Evolutionary conservation across 2,329 filamentous ascomycete genomes (phyloP), one percentile per base, ranked within the genome.

Genomic region (Talaromyces sp.): DNA sequence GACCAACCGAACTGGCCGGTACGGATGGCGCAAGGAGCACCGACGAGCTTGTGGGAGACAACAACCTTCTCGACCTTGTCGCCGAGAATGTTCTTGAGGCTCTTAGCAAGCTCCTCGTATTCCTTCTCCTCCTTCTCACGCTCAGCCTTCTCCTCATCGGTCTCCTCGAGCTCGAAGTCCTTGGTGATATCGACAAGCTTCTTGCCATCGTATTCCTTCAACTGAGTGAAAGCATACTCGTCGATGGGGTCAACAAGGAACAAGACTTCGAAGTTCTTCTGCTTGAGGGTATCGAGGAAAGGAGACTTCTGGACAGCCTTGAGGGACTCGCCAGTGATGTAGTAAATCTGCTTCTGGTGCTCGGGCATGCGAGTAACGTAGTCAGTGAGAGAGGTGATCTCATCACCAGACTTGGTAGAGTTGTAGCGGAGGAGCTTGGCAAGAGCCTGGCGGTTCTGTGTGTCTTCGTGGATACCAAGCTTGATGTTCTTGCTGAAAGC

Each of bases 261-360:
- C 74, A 99, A 90, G 78, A 99, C 95, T 85, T 99, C 95, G 79
- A 99, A 99, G 85, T 91, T 89, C 93, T 99, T 99, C 81, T 93
- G 91, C 89, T 96, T 97, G 82, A 99, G 92, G 65, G 93, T 88
- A 80, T 99, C 95, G 71, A 99, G 88, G 94, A 99, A 99, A 76
- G 95, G 95, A 73, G 95, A 99, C 87, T 97, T 96, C 82, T 90
- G 84, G 72, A 99, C 95, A 72, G 95, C 95, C 89, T 97, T 97
- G 85, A 96, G 89, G 65, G 94, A 97, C 89, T 99, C 95, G 84
- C 95, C 95, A 70, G 95, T 99, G 87, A 99, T 99, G 92, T 98
- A 99, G 90, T 99, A 99, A 84, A 99, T 93, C 85, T 99, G 93
- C 90, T 98, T 97, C 90, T 99, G 95, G 87, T 98, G 94, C 87